Percentiles rank a stretch among this genome's conserved stretches.
phyloP scores from a whole-genome alignment of 495 filamentous ascomycete genomes.

The Neurospora sp. region DNA sequence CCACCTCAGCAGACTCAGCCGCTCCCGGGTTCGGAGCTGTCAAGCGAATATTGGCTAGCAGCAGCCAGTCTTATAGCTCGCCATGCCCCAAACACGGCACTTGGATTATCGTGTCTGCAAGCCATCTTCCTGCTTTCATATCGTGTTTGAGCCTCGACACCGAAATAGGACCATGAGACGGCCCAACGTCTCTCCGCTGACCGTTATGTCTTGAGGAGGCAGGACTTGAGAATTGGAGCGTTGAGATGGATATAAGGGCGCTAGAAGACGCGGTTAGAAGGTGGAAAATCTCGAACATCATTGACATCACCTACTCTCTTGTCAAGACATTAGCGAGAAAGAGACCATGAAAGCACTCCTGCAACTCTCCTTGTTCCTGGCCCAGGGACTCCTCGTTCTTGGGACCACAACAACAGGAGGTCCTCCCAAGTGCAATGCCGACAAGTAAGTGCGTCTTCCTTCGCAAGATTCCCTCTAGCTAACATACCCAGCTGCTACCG shows the following conservation, averaged over 20 bases:
- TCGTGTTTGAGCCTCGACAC: not conserved
- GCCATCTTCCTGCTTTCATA: not conserved
- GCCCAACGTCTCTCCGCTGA: not conserved
- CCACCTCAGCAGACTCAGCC: not conserved
- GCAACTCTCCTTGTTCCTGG: not conserved
- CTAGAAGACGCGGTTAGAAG: not conserved
- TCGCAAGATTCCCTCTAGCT: too few relatives aligned
- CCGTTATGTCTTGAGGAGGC: too few relatives aligned
- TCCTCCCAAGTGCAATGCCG: not conserved
- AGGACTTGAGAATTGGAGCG: too few relatives aligned
- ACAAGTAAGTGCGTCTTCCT: not conserved
- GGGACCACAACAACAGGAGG: not conserved
- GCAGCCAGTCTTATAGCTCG: not conserved
- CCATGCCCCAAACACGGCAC: not conserved
- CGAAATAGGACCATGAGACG: not conserved
- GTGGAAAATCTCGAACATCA: not conserved
- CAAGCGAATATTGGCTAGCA: not conserved
- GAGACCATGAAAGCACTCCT: not conserved
- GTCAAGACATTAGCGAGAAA: not conserved
- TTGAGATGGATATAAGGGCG: not conserved
- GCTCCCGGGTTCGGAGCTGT: not conserved
- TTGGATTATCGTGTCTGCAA: not conserved
- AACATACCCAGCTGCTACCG: constrained; percentile 10
- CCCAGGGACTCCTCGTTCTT: not conserved
- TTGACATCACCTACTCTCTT: not conserved